phyloP scores from a whole-genome alignment of 164 flowering plant species.

The Stephania cephalantha region DNA sequence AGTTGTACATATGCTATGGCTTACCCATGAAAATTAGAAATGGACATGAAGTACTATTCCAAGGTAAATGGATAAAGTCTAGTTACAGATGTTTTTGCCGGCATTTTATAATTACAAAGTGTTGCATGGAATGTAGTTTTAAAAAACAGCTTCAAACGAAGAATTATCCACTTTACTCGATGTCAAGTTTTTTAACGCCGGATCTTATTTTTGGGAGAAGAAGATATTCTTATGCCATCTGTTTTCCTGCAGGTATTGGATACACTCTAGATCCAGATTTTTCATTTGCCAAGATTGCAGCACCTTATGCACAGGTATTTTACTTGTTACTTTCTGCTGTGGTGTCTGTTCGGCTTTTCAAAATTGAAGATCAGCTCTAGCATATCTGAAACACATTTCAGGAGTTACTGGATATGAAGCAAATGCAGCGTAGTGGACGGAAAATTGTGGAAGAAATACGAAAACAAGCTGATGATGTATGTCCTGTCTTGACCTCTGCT shows the following conservation, averaged over 20 bases:
- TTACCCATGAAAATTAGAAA: neutral
- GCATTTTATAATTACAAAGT: neutral
- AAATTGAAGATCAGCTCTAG: neutral
- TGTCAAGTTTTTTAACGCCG: neutral
- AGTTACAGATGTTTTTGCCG: neutral
- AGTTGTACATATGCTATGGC: neutral
- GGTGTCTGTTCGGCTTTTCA: neutral
- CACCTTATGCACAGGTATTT: slow-evolving; percentile 88
- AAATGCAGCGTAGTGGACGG: slow-evolving; percentile 44
- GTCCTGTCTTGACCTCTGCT: neutral
- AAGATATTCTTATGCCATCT: slow-evolving; percentile 9
- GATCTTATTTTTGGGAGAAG: neutral
- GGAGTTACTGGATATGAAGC: slow-evolving; percentile 72
- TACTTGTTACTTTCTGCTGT: neutral
- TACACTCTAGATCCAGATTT: slow-evolving; percentile 71
- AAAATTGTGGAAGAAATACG: slow-evolving; percentile 68
- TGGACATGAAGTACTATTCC: neutral
- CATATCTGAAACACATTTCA: slow-evolving; percentile 21
- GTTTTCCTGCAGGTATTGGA: slow-evolving; percentile 61
- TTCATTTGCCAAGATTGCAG: slow-evolving; percentile 84
- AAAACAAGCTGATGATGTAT: slow-evolving; percentile 88
- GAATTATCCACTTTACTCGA: neutral
- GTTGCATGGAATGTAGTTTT: neutral
- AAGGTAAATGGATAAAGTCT: neutral
- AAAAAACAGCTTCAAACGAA: neutral